Percentiles rank a stretch among this genome's conserved stretches.
These are phyloP conservation scores for Hanseniaspora guilliermondii DNA, from an alignment of 805 yeast genomes.

Conservation along the genomic window DNA sequence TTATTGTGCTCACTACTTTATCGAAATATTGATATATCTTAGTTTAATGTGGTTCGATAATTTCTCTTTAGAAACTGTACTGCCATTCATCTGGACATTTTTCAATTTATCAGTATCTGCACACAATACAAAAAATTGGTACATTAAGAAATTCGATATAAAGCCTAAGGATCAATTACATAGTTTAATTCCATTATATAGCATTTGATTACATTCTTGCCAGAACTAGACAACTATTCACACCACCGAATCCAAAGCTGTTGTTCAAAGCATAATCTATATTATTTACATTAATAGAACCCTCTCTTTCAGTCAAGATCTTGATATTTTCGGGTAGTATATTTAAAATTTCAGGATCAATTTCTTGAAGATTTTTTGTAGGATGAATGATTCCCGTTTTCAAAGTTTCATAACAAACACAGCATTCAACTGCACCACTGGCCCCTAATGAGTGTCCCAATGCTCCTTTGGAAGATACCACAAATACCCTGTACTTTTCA, in stretches of 20 bases:
- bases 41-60: not conserved
- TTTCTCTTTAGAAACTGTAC: not conserved
- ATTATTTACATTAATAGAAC: constrained; percentile 32
- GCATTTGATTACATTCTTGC: constrained; percentile 21
- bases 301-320: constrained; percentile 31
- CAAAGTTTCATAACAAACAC: constrained; percentile 62
- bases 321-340: constrained; percentile 27
- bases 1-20: constrained; percentile 57
- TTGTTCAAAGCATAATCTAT: constrained; percentile 61
- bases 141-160: not conserved
- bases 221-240: constrained; percentile 56
- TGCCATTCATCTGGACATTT: constrained; percentile 6
- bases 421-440: constrained; percentile 87
- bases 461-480: constrained; percentile 82
- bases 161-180: not conserved
- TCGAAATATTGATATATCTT: constrained; percentile 47
- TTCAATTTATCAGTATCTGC: constrained; percentile 8
- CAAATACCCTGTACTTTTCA: constrained; percentile 30
- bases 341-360: constrained; percentile 28
- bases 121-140: constrained; percentile 4
- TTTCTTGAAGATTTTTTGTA: constrained; percentile 50
- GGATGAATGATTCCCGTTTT: constrained; percentile 55
- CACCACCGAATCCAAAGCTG: constrained; percentile 97
- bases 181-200: constrained; percentile 14
- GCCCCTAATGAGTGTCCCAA: constrained; percentile 93